Conservation (phyloP, 1,284 basidiomycete species). For the Ustilago trichophora region DNA sequence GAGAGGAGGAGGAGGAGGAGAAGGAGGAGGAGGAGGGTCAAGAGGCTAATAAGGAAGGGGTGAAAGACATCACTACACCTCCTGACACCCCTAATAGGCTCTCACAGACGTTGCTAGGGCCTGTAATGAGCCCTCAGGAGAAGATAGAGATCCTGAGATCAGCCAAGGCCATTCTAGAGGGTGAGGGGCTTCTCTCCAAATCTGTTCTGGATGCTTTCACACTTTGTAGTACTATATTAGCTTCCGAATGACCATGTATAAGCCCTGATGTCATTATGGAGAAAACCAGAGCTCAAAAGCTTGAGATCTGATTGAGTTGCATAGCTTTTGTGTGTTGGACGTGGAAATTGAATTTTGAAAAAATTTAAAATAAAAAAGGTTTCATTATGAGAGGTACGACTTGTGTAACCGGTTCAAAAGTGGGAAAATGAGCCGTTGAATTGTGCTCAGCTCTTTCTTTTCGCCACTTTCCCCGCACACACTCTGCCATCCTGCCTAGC, state of each 20-base stretch:
- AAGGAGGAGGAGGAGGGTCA: background rate
- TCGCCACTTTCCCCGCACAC: slow-evolving; percentile 13
- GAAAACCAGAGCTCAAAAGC: no score
- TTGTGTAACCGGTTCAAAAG: no score
- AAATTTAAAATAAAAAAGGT: background rate
- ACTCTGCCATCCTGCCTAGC: background rate
- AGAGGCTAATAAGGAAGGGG: no score
- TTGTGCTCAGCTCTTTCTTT: background rate
- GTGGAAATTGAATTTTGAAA: background rate
- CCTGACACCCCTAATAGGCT: background rate
- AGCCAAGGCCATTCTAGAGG: background rate
- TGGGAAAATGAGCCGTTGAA: no score
- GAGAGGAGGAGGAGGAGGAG: background rate
- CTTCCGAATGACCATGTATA: no score
- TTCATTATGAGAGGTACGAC: no score
- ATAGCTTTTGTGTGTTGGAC: no score
- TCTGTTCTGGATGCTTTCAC: background rate
- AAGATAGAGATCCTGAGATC: background rate
- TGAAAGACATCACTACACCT: background rate
- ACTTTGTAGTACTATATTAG: no score
- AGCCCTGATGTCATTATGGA: no score
- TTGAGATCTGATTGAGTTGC: no score
- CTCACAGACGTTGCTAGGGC: background rate
- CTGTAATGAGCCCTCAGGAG: no score
- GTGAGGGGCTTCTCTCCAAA: background rate